Conservation (phyloP, 495 filamentous ascomycete genomes). For the Lentithecium fluviatile region DNA sequence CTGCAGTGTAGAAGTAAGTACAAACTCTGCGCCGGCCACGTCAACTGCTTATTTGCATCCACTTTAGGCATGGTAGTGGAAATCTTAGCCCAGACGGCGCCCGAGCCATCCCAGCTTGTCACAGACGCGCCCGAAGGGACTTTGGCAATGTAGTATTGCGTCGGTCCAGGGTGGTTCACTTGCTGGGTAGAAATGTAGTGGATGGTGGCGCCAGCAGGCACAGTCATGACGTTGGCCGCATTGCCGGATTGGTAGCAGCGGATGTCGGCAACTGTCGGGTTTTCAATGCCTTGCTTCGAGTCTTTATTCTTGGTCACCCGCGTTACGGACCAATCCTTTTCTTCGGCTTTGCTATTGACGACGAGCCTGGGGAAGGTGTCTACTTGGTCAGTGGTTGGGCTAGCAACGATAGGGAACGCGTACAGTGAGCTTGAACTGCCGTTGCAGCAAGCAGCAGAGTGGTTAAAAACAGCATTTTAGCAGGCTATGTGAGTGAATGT, state of each 20-base stretch:
- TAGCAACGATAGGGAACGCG: background rate
- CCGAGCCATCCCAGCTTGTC: conserved; percentile 27
- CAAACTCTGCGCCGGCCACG: conserved; percentile 34
- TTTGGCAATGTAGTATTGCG: conserved; percentile 34
- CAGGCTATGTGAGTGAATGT: background rate
- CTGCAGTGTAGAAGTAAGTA: background rate
- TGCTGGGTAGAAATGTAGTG: conserved; percentile 34
- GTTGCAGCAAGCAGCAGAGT: conserved; percentile 18
- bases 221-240: conserved; percentile 13
- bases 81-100: conserved; percentile 33
- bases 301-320: conserved; percentile 30
- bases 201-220: conserved; percentile 30
- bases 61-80: conserved; percentile 30
- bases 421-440: conserved; percentile 29
- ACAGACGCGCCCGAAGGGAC: conserved; percentile 15
- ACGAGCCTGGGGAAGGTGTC: conserved; percentile 33
- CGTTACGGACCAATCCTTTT: conserved; percentile 31
- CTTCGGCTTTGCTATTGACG: conserved; percentile 27
- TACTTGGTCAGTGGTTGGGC: conserved; percentile 3
- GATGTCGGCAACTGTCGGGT: conserved; percentile 30
- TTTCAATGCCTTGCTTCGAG: conserved; percentile 33
- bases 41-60: conserved; percentile 33
- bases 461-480: conserved; percentile 21
- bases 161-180: conserved; percentile 32
- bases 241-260: conserved; percentile 26